These are phyloP conservation scores for Elymus sibiricus DNA, from an alignment of 176 grass and related monocot species.

Conservation along the genomic window DNA sequence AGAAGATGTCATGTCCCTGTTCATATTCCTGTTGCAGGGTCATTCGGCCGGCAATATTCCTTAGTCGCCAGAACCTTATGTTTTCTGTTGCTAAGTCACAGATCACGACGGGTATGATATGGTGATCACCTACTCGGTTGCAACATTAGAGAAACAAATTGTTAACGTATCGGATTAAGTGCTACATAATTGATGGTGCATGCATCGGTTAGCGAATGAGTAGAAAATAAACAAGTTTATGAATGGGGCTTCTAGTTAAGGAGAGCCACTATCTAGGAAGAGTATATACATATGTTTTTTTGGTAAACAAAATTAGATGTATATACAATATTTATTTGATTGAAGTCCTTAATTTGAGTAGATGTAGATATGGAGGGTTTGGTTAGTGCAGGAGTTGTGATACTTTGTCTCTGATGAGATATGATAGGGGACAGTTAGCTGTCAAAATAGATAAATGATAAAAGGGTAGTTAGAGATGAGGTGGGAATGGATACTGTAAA, in stretches of 20 bases:
- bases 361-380: not conserved
- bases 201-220: not conserved
- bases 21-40: not conserved
- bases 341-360: not conserved
- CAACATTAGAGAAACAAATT: not conserved
- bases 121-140: not conserved
- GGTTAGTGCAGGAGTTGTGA: not conserved
- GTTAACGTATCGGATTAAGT: not conserved
- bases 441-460: not conserved
- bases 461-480: not conserved
- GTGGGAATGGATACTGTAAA: not conserved
- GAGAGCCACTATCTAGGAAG: not conserved
- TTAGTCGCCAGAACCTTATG: slow-evolving; percentile 22
- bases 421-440: not conserved
- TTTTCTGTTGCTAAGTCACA: not conserved
- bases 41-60: slow-evolving; percentile 28
- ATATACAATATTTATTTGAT: not conserved
- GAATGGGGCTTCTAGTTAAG: not conserved
- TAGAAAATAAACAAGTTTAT: not conserved
- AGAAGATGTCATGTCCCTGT: slow-evolving; percentile 25
- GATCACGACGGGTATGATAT: not conserved
- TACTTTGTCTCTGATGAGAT: not conserved
- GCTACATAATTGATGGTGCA: not conserved
- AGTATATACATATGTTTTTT: not conserved
- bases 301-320: not conserved